Conservation (phyloP, 345 rosid genomes). For the Hypericum androsaemum region DNA sequence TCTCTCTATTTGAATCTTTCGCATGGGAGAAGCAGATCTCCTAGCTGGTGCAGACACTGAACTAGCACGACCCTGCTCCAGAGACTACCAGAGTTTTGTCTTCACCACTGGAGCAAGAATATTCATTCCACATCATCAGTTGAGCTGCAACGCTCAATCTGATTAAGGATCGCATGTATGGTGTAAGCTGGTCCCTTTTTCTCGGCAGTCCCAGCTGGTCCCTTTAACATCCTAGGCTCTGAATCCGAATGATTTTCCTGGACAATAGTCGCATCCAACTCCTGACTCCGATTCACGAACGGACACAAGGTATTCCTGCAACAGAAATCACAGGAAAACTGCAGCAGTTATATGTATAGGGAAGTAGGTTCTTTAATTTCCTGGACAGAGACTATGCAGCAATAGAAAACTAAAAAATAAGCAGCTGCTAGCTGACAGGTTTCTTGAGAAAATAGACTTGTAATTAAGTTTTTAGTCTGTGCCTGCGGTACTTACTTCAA, state of each 20-base stretch:
- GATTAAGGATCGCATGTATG: conserved; percentile 37
- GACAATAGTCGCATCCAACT: conserved; percentile 11
- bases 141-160: conserved; percentile 39
- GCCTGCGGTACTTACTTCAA: conserved; percentile 35
- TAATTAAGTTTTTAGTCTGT: conserved; percentile 7
- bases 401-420: background rate
- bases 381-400: too few relatives aligned
- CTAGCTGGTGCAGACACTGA: conserved; percentile 46
- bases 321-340: background rate
- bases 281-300: conserved; percentile 20
- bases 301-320: conserved; percentile 31
- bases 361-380: too few relatives aligned
- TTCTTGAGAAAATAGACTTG: background rate
- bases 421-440: conserved; percentile 5
- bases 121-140: conserved; percentile 38
- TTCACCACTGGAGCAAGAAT: conserved; percentile 33
- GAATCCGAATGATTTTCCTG: conserved; percentile 15
- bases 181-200: conserved; percentile 21
- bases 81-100: conserved; percentile 27
- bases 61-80: conserved; percentile 43
- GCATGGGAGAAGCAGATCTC: conserved; percentile 67
- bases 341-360: background rate
- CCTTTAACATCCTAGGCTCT: conserved; percentile 5
- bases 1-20: conserved; percentile 57
- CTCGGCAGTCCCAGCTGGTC: conserved; percentile 15